Evolutionary conservation across 1,284 basidiomycete genomes (phyloP), one percentile per base, ranked within the genome.

Genomic region (Tilletia walkeri): DNA sequence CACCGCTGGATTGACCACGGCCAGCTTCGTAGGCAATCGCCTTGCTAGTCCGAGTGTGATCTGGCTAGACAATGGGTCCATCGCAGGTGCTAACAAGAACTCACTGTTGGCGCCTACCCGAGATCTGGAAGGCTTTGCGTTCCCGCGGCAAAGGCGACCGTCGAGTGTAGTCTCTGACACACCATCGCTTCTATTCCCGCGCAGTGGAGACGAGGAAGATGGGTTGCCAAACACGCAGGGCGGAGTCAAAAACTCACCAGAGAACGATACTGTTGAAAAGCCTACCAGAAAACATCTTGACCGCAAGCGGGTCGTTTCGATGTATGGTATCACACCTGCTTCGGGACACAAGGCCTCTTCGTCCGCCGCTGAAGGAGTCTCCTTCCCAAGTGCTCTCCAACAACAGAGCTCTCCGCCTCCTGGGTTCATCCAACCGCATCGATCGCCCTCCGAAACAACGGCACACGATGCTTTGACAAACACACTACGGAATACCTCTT

Each of bases 161-260:
- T 74, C 73, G n/a, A 74, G 73, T 63, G 69, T 74, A 18, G 67
- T 74, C 2, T 74, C 73, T 3, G 70, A 72, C n/a, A 72, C 73
- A 1, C 73, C 73, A 2, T 74, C 73, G 2, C 65, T 74, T 16
- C 54, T 74, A 14, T 74, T 74, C 50, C 70, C 70, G 12, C 67
- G 68, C 24, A 54, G 50, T 18, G 24, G 59, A 1, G 38, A 24
- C 24, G 70, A 66, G 9, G 65, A 48, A 2, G 61, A 41, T 20
- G 53, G 59, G 14, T 45, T 5, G 20, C 36, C 45, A 34, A 53
- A 9, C 38, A n/a, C 36, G 56, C 16, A 50, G 65, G 5, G 20
- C 61, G 12, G 65, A 68, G 16, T 69, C 71, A n/a, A 65, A 30
- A 30, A 30, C 24, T 30, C 24, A 30, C 24, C 24, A 30, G 24